These are phyloP conservation scores for Aspergillus ibericus DNA, from an alignment of 2,329 filamentous ascomycete genomes.

Conservation along the genomic window DNA sequence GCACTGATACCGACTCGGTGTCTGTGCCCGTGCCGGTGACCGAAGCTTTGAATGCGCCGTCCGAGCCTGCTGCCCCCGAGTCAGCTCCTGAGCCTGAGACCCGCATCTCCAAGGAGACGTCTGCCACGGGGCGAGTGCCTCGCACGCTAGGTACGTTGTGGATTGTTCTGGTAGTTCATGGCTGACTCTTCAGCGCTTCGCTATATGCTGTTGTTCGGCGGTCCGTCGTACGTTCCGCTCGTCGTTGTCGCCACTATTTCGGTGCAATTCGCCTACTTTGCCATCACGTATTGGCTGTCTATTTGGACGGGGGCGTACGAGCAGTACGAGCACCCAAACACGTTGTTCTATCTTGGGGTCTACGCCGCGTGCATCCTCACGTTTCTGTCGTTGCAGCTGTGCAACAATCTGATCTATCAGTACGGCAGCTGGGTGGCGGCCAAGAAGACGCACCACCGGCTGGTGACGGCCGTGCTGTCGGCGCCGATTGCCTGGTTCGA, in stretches of 20 bases:
- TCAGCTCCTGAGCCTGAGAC: constrained; percentile 10
- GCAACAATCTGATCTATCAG: constrained; percentile 46
- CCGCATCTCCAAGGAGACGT: constrained; percentile 23
- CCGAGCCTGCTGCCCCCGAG: constrained; percentile 6
- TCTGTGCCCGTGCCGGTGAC: not conserved
- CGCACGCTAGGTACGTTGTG: constrained; percentile 23
- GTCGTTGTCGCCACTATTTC: constrained; percentile 21
- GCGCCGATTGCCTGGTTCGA: constrained; percentile 61
- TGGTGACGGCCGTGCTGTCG: constrained; percentile 54
- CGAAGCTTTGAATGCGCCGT: constrained; percentile 7
- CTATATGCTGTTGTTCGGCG: constrained; percentile 29
- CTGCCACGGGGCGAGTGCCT: constrained; percentile 25
- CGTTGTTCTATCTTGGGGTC: constrained; percentile 53
- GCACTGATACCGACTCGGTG: constrained; percentile 2
- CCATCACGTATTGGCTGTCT: constrained; percentile 31
- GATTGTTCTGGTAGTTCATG: not conserved
- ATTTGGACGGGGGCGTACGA: constrained; percentile 30
- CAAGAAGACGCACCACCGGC: constrained; percentile 52
- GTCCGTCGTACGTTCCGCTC: constrained; percentile 21
- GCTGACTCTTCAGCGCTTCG: constrained; percentile 19
- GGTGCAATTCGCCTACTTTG: constrained; percentile 29
- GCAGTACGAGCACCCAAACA: constrained; percentile 17
- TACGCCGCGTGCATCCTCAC: constrained; percentile 51
- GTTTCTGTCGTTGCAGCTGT: constrained; percentile 24
- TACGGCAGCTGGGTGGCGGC: constrained; percentile 60